Conservation (phyloP, 768 basidiomycete genomes). For the Kwoniella europaea region DNA sequence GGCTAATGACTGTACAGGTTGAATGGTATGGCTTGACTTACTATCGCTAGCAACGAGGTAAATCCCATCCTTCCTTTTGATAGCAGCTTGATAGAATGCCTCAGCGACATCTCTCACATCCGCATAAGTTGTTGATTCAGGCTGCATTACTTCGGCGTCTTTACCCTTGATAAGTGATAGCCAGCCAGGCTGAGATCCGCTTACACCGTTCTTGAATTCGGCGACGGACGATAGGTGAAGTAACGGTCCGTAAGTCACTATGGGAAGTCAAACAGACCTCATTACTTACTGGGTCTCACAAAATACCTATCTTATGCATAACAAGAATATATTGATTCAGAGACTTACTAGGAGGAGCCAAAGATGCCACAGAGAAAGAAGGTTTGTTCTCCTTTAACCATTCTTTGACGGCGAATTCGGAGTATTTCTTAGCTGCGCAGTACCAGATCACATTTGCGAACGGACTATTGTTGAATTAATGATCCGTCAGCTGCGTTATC, state of each 20-base stretch:
- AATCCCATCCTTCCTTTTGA: conserved; percentile 16
- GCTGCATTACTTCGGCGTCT: neutral
- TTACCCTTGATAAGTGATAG: conserved; percentile 10
- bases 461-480: neutral
- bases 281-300: no score
- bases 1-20: neutral
- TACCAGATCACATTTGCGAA: conserved; percentile 37
- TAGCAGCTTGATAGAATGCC: conserved; percentile 31
- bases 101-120: conserved; percentile 25
- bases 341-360: conserved; percentile 46
- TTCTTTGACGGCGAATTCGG: conserved; percentile 41
- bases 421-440: conserved; percentile 47
- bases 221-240: neutral
- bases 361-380: conserved; percentile 30
- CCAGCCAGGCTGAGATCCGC: neutral
- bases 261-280: no score
- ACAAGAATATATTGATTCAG: neutral
- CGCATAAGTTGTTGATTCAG: neutral
- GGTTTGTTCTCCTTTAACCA: conserved; percentile 27
- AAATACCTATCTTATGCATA: no score
- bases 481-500: no score
- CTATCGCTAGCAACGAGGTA: conserved; percentile 32
- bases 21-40: neutral
- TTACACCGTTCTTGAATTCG: conserved; percentile 5
- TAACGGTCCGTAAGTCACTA: conserved; percentile 16